Evolutionary conservation across 805 yeast species (phyloP), one percentile per base, ranked within the genome.

Genomic region (Cyberlindnera japonica): DNA sequence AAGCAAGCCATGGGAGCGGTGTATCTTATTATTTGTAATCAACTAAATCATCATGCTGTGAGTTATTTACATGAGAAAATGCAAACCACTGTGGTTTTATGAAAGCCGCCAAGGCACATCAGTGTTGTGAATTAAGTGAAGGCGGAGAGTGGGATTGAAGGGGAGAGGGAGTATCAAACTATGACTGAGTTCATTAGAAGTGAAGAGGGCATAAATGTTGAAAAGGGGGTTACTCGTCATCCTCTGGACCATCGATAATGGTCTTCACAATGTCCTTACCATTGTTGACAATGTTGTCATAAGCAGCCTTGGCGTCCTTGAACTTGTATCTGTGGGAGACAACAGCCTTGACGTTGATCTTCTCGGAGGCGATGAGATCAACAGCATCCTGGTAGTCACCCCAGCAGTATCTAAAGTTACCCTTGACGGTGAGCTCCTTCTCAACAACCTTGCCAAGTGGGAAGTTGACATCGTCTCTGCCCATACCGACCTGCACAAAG

Each of bases 401-500:
- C 53, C 74, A 79, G 35, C 77, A 77, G 65, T 88, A 88, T 61
- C 96, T 75, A 74, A 87, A 86, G 30, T 81, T 76, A 17, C 96
- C 96, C 53, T 72, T 77, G 50, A 83, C 68, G 1, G 74, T 68
- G 45, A 84, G 61, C 60, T 88, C 95, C 54, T 79, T 82, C 48
- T 75, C 75, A 32, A 81, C 76, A 40, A 87, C 65, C 44, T 72
- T 77, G 7, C 84, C 76, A 53, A 88, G 75, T 41, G 96, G 95
- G 73, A 88, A 81, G 42, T 72, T 71, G 45, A 85, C 71, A 33
- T 74, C 69, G 30, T 77, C 81, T 31, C 73, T 75, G 19, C 95
- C 91, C 79, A 84, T 84, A 31, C 96, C 96, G 24, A 85, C 91
- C 63, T 86, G 95, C 24, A 85, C 88, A 53, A 72, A 79, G 36